Evolutionary conservation across 345 rosid genomes (phyloP).

Genomic region (Populus deltoides): DNA sequence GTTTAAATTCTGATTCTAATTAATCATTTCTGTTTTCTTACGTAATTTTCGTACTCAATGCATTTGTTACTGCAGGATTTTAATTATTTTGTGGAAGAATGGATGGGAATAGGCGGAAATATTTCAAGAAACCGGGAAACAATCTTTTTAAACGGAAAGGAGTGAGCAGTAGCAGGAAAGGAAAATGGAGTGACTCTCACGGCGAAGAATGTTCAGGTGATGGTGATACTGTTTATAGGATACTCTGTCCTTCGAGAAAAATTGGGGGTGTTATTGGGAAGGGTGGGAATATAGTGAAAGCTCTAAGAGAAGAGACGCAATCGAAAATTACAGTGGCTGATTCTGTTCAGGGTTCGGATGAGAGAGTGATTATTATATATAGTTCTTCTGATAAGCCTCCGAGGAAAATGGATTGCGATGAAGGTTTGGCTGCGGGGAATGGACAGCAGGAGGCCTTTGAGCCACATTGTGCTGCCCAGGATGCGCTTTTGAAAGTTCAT

Average conservation of each 20-base stretch:
- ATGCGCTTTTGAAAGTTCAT: slow-evolving; percentile 59
- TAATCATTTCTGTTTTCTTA: neutral
- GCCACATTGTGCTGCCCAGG: slow-evolving; percentile 58
- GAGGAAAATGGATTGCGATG: slow-evolving; percentile 19
- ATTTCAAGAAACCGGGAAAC: slow-evolving; percentile 36
- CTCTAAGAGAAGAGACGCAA: slow-evolving; percentile 48
- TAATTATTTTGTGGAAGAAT: slow-evolving; percentile 17
- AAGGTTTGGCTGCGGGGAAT: slow-evolving; percentile 25
- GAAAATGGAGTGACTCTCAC: slow-evolving; percentile 31
- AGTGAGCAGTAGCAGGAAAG: slow-evolving; percentile 23
- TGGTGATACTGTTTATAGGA: slow-evolving; percentile 51
- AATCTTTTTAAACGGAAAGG: slow-evolving; percentile 46
- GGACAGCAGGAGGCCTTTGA: slow-evolving; percentile 26
- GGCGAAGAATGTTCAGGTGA: slow-evolving; percentile 33
- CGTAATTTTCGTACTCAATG: neutral
- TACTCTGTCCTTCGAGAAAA: slow-evolving; percentile 56
- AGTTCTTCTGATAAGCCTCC: slow-evolving; percentile 38
- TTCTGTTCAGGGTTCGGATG: slow-evolving; percentile 55
- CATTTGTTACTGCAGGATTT: slow-evolving; percentile 9
- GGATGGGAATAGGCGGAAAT: slow-evolving; percentile 46
- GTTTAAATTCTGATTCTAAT: neutral
- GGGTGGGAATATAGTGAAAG: slow-evolving; percentile 51
- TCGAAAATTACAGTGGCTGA: slow-evolving; percentile 56
- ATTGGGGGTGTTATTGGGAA: slow-evolving; percentile 63
- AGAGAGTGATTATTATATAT: slow-evolving; percentile 52